Percentiles rank a stretch among this genome's conserved stretches.
phyloP scores from a whole-genome alignment of 148 eudicot species.

The Cornus controversa region DNA sequence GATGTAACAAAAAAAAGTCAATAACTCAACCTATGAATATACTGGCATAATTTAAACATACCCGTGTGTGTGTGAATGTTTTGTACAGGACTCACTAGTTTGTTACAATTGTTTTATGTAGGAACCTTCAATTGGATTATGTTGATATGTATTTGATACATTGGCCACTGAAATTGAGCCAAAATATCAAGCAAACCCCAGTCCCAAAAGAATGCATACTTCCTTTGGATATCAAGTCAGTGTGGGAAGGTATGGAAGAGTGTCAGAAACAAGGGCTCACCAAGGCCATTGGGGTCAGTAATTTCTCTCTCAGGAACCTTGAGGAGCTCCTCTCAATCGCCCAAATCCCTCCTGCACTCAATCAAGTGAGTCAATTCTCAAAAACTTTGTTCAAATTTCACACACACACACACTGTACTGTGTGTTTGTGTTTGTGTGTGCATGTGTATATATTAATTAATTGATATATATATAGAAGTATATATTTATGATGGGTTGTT shows the following conservation, averaged over 20 bases:
- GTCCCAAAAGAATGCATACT: constrained; percentile 41
- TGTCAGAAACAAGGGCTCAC: constrained; percentile 64
- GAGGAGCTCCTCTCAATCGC: constrained; percentile 47
- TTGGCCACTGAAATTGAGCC: constrained; percentile 53
- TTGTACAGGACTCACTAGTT: too few relatives aligned
- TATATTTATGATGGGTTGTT: too few relatives aligned
- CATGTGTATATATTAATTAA: too few relatives aligned
- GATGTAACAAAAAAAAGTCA: too few relatives aligned
- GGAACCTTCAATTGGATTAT: constrained; percentile 63
- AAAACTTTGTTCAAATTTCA: too few relatives aligned
- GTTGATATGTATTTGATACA: constrained; percentile 73
- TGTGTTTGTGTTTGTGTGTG: too few relatives aligned
- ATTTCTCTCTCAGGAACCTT: constrained; percentile 55
- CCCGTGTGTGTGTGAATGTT: too few relatives aligned
- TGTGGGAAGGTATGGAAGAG: constrained; percentile 80
- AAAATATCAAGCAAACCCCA: constrained; percentile 37
- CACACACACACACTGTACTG: too few relatives aligned
- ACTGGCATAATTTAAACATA: too few relatives aligned
- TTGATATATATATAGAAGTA: too few relatives aligned
- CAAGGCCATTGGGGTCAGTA: constrained; percentile 78
- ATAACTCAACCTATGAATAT: too few relatives aligned
- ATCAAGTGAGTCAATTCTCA: constrained; percentile 49
- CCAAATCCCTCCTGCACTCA: constrained; percentile 69
- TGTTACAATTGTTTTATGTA: constrained; percentile 14
- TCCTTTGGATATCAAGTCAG: constrained; percentile 49